A percentile compares a stretch with the other conserved stretches of the same genome.
These are phyloP conservation scores for Eucalyptus viminalis DNA, from an alignment of 345 rosid genomes.

Conservation along the genomic window DNA sequence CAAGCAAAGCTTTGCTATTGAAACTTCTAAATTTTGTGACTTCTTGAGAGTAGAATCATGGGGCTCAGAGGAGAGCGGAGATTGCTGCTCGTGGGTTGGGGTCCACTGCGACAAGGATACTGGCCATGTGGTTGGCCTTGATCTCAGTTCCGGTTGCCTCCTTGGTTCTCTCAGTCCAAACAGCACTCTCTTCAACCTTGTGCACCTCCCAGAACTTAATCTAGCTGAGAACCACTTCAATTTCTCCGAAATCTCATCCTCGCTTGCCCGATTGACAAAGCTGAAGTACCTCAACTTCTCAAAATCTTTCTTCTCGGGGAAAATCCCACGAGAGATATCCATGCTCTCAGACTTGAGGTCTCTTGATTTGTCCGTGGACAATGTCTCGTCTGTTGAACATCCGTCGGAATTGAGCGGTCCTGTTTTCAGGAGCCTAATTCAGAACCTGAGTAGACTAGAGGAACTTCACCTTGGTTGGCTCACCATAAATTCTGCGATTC, in stretches of 20 bases:
- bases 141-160: background rate
- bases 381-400: background rate
- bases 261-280: background rate
- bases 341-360: too few species aligned
- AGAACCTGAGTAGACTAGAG: background rate
- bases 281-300: background rate
- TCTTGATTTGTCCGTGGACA: too few species aligned
- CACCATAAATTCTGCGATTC: background rate
- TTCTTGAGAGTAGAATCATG: background rate
- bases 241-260: background rate
- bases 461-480: background rate
- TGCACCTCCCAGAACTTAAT: background rate
- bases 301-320: too few species aligned
- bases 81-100: slow-evolving; percentile 14
- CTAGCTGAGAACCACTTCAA: slow-evolving; percentile 2
- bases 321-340: too few species aligned
- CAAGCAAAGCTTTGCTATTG: background rate
- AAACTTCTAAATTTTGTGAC: background rate
- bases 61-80: background rate
- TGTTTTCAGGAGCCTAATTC: background rate
- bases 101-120: background rate
- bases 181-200: slow-evolving; percentile 3
- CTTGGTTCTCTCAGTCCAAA: background rate
- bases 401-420: background rate
- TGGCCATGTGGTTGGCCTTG: background rate